phyloP scores from a whole-genome alignment of 495 filamentous ascomycete genomes.

The Penicillium antarcticum region DNA sequence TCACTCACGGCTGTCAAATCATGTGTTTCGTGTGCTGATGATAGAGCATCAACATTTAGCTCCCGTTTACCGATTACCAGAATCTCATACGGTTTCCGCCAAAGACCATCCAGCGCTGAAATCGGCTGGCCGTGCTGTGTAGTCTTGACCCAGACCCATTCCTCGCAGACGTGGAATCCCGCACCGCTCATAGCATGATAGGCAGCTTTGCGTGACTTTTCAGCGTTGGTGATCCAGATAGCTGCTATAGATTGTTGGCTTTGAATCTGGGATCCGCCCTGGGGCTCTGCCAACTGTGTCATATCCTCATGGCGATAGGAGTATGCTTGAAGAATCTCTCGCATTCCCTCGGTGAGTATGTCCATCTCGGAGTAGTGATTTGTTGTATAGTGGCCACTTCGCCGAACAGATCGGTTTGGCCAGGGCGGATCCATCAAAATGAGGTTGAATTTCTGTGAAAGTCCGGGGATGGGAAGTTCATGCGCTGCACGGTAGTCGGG shows the following conservation, averaged over 20 bases:
- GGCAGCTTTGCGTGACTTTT: conserved; percentile 54
- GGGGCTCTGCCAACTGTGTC: neutral
- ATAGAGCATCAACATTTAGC: neutral
- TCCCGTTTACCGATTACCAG: conserved; percentile 61
- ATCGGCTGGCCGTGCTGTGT: conserved; percentile 70
- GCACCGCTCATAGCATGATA: conserved; percentile 58
- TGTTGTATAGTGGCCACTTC: conserved; percentile 65
- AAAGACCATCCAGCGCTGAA: conserved; percentile 60
- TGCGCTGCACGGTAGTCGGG: neutral
- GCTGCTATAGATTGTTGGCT: conserved; percentile 40
- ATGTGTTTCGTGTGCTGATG: neutral
- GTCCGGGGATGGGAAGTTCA: conserved; percentile 24
- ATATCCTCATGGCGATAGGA: conserved; percentile 7
- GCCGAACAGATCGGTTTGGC: conserved; percentile 82
- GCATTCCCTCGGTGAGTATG: conserved; percentile 23
- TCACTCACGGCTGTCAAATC: conserved; percentile 11
- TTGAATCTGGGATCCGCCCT: neutral
- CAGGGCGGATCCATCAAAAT: conserved; percentile 91
- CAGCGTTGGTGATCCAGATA: conserved; percentile 88
- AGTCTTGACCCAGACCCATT: conserved; percentile 92
- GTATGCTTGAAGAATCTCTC: conserved; percentile 29
- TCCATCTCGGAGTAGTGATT: conserved; percentile 36
- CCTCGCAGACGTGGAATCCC: conserved; percentile 64
- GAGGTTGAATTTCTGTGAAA: conserved; percentile 61
- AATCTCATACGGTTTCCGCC: conserved; percentile 85